Evolutionary conservation across 345 rosid genomes (phyloP).

Genomic region (Hibiscus syriacus): DNA sequence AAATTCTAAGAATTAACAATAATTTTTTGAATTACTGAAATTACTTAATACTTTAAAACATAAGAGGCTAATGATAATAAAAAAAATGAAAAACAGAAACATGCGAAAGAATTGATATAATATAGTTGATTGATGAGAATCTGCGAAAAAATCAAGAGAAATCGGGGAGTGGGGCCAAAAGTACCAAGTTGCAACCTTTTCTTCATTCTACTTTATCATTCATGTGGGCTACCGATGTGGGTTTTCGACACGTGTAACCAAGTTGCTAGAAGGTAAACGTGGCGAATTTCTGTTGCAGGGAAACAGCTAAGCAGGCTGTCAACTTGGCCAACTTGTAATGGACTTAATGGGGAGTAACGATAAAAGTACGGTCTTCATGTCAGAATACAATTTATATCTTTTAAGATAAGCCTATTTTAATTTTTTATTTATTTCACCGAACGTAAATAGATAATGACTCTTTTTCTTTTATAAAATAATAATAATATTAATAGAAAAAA

Average conservation of each 20-base stretch:
- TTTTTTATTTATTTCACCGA: no score
- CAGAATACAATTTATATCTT: not conserved
- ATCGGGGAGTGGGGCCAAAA: constrained; percentile 11
- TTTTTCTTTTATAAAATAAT: no score
- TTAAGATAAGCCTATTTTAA: not conserved
- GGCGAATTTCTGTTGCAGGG: not conserved
- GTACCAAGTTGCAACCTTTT: constrained; percentile 18
- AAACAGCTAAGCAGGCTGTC: constrained; percentile 18
- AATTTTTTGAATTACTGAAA: no score
- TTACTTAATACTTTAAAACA: no score
- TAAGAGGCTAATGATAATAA: no score
- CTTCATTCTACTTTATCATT: not conserved
- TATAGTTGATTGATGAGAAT: not conserved
- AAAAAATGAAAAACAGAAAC: no score
- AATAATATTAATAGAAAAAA: no score
- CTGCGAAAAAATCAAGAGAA: constrained; percentile 12
- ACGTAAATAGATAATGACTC: no score
- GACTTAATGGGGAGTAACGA: not conserved
- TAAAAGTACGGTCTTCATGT: not conserved
- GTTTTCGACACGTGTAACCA: constrained; percentile 17
- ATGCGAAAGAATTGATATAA: no score
- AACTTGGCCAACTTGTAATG: constrained; percentile 17
- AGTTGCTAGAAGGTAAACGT: constrained; percentile 6
- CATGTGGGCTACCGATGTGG: not conserved
- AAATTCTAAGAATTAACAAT: no score